Conservation (phyloP, 495 filamentous ascomycete species). For the Aspergillus taichungensis region DNA sequence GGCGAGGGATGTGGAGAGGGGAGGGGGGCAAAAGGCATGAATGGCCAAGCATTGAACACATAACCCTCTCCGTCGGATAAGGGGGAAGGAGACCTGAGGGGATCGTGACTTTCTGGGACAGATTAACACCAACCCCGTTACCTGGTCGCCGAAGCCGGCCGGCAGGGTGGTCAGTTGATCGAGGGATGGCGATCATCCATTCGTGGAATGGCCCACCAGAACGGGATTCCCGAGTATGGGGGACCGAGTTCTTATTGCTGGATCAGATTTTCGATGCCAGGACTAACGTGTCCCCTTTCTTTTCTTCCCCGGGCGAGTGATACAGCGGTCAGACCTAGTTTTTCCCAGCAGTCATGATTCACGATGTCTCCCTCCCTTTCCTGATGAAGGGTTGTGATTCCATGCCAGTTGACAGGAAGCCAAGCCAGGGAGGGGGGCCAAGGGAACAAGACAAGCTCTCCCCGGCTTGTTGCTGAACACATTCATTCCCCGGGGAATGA, state of each 20-base stretch:
- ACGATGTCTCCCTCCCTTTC: no score
- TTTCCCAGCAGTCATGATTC: no score
- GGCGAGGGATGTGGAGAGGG: no score
- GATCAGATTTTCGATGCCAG: constrained; percentile 2
- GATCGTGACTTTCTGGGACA: constrained; percentile 10
- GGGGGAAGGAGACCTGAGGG: constrained; percentile 1
- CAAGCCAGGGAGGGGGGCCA: background rate
- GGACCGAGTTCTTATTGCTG: constrained; percentile 8
- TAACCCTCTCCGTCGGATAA: background rate
- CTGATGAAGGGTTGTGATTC: no score
- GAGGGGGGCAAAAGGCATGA: background rate
- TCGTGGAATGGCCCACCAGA: constrained; percentile 19
- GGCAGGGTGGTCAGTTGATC: constrained; percentile 15
- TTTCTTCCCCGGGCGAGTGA: no score
- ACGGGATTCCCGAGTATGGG: constrained; percentile 21
- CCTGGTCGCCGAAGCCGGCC: constrained; percentile 16
- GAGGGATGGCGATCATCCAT: constrained; percentile 18
- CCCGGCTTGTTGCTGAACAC: constrained; percentile 1
- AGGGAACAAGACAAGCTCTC: background rate
- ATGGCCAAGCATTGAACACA: constrained; percentile 1
- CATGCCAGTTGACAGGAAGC: background rate
- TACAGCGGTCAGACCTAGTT: no score
- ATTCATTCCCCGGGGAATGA: constrained; percentile 2
- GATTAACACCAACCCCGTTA: background rate
- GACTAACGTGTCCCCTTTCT: background rate